Percentiles rank a stretch among this genome's conserved stretches.
These are phyloP conservation scores for Vicia villosa DNA, from an alignment of 306 rosid species.

Conservation along the genomic window DNA sequence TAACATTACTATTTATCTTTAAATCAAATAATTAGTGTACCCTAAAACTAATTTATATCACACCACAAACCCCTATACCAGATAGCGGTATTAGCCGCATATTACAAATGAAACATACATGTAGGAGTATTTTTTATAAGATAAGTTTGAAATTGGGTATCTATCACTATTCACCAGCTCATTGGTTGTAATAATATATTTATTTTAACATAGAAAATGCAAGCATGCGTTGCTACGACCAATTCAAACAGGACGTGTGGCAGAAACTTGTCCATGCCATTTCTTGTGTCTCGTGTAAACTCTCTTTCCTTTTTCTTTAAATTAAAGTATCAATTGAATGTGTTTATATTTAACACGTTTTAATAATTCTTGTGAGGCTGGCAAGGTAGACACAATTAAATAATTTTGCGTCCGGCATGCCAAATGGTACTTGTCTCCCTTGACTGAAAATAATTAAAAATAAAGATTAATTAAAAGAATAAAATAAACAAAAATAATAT, in stretches of 20 bases:
- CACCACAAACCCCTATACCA: no score
- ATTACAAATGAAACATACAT: no score
- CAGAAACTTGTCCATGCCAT: neutral
- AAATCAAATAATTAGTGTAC: no score
- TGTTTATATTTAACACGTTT: neutral
- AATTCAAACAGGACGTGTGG: neutral
- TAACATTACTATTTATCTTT: no score
- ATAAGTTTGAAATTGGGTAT: neutral
- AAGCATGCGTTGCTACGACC: neutral
- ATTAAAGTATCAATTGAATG: neutral
- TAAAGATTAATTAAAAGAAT: no score
- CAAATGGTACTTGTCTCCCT: neutral
- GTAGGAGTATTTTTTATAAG: no score
- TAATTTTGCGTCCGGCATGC: neutral
- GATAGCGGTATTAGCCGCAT: no score
- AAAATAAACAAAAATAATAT: no score
- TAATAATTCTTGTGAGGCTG: neutral
- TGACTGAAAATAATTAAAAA: no score
- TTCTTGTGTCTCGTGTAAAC: no score
- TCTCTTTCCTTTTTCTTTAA: neutral
- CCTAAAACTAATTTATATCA: no score
- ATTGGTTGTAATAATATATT: neutral
- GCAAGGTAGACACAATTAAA: neutral
- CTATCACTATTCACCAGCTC: constrained; percentile 16
- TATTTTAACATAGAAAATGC: neutral